Evolutionary conservation across 306 rosid genomes (phyloP).

Genomic region (Medicago ruthenica): DNA sequence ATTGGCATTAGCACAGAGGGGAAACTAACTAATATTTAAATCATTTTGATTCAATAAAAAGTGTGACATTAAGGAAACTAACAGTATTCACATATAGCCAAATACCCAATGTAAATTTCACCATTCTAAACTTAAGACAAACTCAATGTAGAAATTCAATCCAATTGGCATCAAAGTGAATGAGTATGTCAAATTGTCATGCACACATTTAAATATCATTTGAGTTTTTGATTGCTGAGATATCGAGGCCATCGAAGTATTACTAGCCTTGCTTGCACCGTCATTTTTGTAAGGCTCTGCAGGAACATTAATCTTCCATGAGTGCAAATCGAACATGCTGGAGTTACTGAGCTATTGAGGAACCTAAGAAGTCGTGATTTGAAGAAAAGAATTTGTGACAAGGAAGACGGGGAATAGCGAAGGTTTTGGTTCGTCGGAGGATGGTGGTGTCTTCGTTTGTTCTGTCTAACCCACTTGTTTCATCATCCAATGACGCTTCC

Average conservation of each 20-base stretch:
- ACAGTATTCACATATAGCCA: conserved; percentile 7
- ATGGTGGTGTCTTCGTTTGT: too few species aligned
- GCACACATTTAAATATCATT: conserved; percentile 23
- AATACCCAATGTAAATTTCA: conserved; percentile 18
- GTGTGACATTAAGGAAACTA: conserved; percentile 18
- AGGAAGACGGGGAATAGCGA: too few species aligned
- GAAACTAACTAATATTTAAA: conserved; percentile 1
- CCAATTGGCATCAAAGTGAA: conserved; percentile 16
- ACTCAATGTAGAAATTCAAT: conserved; percentile 21
- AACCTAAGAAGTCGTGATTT: too few species aligned
- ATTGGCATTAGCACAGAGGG: not conserved
- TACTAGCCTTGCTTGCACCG: conserved; percentile 44
- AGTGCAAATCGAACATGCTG: conserved; percentile 73
- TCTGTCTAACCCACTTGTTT: too few species aligned
- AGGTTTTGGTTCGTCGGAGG: too few species aligned
- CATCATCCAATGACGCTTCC: too few species aligned
- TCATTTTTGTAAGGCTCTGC: conserved; percentile 56
- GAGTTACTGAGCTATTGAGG: too few species aligned
- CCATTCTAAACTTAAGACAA: not conserved
- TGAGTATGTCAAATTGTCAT: not conserved
- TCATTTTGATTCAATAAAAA: conserved; percentile 14
- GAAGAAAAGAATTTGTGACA: too few species aligned
- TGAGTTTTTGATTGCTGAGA: conserved; percentile 57
- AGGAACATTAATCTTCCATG: conserved; percentile 81
- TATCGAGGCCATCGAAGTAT: conserved; percentile 49